Evolutionary conservation across 2,329 filamentous ascomycete genomes (phyloP).

Genomic region (Fusarium denticulatum): DNA sequence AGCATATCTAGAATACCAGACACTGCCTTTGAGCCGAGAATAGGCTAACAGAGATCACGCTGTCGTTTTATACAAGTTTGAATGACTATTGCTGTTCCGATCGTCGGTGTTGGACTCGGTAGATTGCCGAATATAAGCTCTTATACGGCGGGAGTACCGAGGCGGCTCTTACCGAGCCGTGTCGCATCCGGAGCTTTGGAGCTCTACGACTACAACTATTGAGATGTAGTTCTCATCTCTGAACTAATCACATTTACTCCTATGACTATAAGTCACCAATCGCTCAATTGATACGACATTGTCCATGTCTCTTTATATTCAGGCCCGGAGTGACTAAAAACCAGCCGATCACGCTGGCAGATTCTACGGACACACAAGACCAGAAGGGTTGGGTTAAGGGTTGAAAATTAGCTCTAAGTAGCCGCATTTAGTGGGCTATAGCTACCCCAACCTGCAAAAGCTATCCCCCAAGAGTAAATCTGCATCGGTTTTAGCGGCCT

Average conservation of each 20-base stretch:
- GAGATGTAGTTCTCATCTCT: background rate
- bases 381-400: background rate
- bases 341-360: background rate
- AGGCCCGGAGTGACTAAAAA: background rate
- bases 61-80: background rate
- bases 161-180: conserved; percentile 9
- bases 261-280: background rate
- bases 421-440: conserved; percentile 20
- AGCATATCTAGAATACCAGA: background rate
- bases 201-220: background rate
- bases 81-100: conserved; percentile 5
- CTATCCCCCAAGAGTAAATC: conserved; percentile 20
- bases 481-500: conserved; percentile 36
- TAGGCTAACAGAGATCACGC: background rate
- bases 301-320: background rate
- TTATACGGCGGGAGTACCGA: background rate
- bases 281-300: background rate
- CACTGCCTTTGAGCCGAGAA: background rate
- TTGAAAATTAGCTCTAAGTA: background rate
- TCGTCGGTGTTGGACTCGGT: conserved; percentile 1
- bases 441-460: conserved; percentile 19
- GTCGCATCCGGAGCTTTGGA: background rate
- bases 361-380: background rate
- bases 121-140: conserved; percentile 2
- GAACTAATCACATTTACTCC: no score